Evolutionary conservation across 2,329 filamentous ascomycete genomes (phyloP), one percentile per base, ranked within the genome.

Genomic region (Allantophomopsis cytisporea): DNA sequence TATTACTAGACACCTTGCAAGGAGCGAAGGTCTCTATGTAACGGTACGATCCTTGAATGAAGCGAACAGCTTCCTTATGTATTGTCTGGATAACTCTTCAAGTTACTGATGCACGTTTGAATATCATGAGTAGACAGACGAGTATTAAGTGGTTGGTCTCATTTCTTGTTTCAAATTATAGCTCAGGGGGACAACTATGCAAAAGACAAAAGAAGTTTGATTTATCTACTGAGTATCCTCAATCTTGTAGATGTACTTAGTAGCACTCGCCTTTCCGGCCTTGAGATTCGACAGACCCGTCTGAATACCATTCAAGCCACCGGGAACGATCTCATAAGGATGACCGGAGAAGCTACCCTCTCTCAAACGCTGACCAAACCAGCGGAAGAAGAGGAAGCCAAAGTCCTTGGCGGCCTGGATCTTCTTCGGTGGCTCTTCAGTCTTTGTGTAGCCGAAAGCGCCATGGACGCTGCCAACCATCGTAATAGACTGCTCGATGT

Each of bases 181-280:
- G n/a, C n/a, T n/a, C n/a, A n/a, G n/a, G n/a, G n/a, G n/a, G n/a
- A n/a, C n/a, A n/a, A n/a, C n/a, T n/a, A n/a, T n/a, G n/a, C n/a
- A n/a, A n/a, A n/a, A n/a, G 18, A 20, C 18, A 20, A 20, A 20
- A 20, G 18, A 20, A 20, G 18, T 20, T 20, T 20, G 7, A 20
- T 7, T 20, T 7, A 28, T 28, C 11, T 28, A 28, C 35, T 51
- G 46, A 2, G 48, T 54, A 33, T 55, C 53, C 37, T 45, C 49
- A 40, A 55, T 51, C 39, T 45, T 52, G 49, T 74, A 73, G 1
- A 82, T 69, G 59, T 78, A 81, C 58, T 83, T 83, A 1, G 73
- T 62, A 1, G 66, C 77, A 49, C 70, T 77, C 16, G 71, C 74
- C 54, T 71, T 74, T 0, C 77, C 77, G 20, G 62, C 64, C 52